Base-by-base conservation (phyloP, 1,139 yeast genomes). In the Taphrina flavorubra region DNA sequence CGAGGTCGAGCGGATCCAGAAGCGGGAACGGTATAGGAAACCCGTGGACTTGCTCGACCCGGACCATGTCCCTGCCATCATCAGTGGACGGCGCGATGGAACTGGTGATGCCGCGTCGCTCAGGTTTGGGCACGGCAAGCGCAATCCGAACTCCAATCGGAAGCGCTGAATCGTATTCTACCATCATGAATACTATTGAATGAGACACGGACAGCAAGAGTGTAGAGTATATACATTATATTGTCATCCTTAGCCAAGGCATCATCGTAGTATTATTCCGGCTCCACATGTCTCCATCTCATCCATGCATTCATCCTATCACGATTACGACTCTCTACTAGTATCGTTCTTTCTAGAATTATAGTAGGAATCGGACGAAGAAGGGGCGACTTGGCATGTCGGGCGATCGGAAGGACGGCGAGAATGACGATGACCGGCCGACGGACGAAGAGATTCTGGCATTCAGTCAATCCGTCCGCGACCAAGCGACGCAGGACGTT, bases 1-100 rank as follows among this genome's bases (percentile, higher is more conserved):
- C 76, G 99, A 94, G 78, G 95, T 94, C 78, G 87, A 86, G 74
- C 87, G 89, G 77, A 96, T 97, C 46, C 53, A 65, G 31, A 65
- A 68, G 59, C 20, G 53, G 20, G 57, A 58, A 39, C 44, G 51
- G 68, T 56, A 67, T 10, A 47, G 57, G 51, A 69, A 69, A 67
- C 67, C 63, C 16, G 42, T 49, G 16, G 68, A 69, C 44, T 49
- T 69, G 39, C 58, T 69, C 49, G 71, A 70, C 51, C 69, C 68
- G 14, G 71, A 70, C 42, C 57, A 53, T 31, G 20, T 70, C 47
- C 71, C 71, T 11, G 56, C 65, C 47, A 53, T 70, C 44, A 59
- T 70, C 56, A 70, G 69, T 42, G 71, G 71, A 6, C 62, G 59
- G 39, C 46, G 71, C 34, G 60, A 55, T 13, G 42, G 49, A 13